Evolutionary conservation across 2,329 filamentous ascomycete genomes (phyloP).

Genomic region (Colletotrichum acutatum): DNA sequence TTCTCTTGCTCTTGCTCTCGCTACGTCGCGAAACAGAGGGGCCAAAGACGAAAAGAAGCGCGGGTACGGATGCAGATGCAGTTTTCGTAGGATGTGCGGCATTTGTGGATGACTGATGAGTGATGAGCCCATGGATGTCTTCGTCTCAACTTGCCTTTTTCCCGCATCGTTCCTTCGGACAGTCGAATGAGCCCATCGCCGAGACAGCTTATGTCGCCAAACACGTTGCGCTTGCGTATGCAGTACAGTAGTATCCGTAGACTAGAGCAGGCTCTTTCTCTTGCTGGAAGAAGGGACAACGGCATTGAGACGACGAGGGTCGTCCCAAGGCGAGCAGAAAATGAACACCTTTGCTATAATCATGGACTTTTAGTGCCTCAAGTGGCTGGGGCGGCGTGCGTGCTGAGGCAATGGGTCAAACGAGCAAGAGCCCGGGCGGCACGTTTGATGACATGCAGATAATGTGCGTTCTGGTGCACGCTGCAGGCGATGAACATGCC

Average conservation of each 20-base stretch:
- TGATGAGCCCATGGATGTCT: not conserved
- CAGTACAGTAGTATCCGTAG: not conserved
- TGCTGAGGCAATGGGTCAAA: slow-evolving; percentile 19
- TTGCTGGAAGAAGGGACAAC: slow-evolving; percentile 12
- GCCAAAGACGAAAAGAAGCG: slow-evolving; percentile 6
- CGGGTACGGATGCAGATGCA: not conserved
- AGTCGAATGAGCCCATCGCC: slow-evolving; percentile 9
- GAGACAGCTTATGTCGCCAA: slow-evolving; percentile 27
- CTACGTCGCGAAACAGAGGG: not conserved
- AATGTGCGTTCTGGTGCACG: not conserved
- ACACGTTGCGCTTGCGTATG: slow-evolving; percentile 23
- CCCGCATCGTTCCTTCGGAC: slow-evolving; percentile 3
- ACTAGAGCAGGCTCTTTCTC: not conserved
- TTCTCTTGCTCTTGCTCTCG: not conserved
- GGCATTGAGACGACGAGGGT: slow-evolving; percentile 23
- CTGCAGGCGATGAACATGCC: not conserved
- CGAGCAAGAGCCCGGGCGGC: slow-evolving; percentile 3
- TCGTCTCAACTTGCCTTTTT: not conserved
- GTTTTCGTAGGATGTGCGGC: not conserved
- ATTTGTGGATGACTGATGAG: not conserved
- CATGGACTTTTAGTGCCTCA: slow-evolving; percentile 8
- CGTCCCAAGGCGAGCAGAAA: slow-evolving; percentile 16
- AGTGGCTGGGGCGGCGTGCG: slow-evolving; percentile 9
- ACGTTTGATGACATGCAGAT: slow-evolving; percentile 23
- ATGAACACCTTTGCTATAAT: not conserved